Conservation (phyloP, 352 stramenopile genomes). For the Pythium sp. region DNA sequence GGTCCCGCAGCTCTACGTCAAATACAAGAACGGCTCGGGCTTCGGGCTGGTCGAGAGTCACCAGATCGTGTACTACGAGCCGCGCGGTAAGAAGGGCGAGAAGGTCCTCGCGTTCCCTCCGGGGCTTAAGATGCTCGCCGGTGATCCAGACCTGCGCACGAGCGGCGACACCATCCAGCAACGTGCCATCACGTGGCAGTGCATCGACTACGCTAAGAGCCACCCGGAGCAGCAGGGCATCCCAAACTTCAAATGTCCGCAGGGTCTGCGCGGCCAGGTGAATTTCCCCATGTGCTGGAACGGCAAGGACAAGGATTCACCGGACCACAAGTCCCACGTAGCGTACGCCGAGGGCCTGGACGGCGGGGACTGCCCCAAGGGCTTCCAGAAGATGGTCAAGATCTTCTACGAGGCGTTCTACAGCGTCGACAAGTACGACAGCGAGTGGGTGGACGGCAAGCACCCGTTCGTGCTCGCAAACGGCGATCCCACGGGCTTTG, state of each 20-base stretch:
- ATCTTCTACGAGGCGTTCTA: slow-evolving; percentile 61
- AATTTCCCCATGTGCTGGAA: slow-evolving; percentile 64
- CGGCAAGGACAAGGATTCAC: slow-evolving; percentile 40
- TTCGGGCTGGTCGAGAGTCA: slow-evolving; percentile 47
- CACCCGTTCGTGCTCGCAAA: slow-evolving; percentile 54
- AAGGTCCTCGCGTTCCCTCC: slow-evolving; percentile 42
- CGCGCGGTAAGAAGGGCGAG: slow-evolving; percentile 28
- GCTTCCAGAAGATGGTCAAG: slow-evolving; percentile 58
- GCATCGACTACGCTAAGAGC: slow-evolving; percentile 42
- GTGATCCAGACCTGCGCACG: slow-evolving; percentile 31
- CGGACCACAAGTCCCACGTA: slow-evolving; percentile 49
- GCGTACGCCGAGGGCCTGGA: slow-evolving; percentile 43
- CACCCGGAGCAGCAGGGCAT: slow-evolving; percentile 42
- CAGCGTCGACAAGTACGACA: slow-evolving; percentile 43
- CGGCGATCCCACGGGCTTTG: slow-evolving; percentile 41
- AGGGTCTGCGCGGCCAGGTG: slow-evolving; percentile 44
- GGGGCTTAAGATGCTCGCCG: slow-evolving; percentile 48
- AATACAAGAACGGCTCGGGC: slow-evolving; percentile 56
- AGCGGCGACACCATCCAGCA: slow-evolving; percentile 37
- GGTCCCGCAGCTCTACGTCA: slow-evolving; percentile 47
- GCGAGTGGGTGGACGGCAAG: slow-evolving; percentile 41
- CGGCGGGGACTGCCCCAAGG: slow-evolving; percentile 31
- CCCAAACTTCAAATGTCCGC: slow-evolving; percentile 39
- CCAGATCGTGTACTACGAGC: slow-evolving; percentile 55
- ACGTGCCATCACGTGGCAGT: slow-evolving; percentile 43